A percentile compares a stretch with the other conserved stretches of the same genome.
Conservation (phyloP, 2,329 filamentous ascomycete species). For the Ploettnerulaceae sp. region DNA sequence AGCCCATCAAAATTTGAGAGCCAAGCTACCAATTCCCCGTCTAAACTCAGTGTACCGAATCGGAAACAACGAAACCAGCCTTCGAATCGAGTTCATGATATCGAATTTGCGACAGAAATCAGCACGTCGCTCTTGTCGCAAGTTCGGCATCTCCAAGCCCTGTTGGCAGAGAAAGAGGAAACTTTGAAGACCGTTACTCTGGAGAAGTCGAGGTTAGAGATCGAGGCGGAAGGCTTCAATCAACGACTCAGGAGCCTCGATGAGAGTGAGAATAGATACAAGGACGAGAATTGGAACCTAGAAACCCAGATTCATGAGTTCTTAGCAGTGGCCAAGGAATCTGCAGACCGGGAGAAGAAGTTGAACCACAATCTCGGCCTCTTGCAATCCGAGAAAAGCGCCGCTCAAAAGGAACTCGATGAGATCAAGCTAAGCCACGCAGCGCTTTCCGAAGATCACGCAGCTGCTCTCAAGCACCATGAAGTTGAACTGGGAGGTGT, state of each 20-base stretch:
- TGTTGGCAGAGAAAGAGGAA: slow-evolving; percentile 85
- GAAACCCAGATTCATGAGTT: slow-evolving; percentile 90
- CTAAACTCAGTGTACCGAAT: slow-evolving; percentile 81
- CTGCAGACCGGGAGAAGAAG: slow-evolving; percentile 77
- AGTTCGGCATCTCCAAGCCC: slow-evolving; percentile 80
- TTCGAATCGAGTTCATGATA: slow-evolving; percentile 83
- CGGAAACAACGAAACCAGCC: slow-evolving; percentile 88
- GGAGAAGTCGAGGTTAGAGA: slow-evolving; percentile 75
- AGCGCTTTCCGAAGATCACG: slow-evolving; percentile 77
- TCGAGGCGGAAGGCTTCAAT: slow-evolving; percentile 72
- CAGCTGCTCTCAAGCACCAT: slow-evolving; percentile 70
- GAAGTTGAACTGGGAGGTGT: slow-evolving; percentile 83
- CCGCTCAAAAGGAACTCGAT: slow-evolving; percentile 80
- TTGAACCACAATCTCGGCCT: slow-evolving; percentile 67
- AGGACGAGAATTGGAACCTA: slow-evolving; percentile 97
- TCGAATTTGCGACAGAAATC: slow-evolving; percentile 97
- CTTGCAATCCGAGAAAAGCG: slow-evolving; percentile 68
- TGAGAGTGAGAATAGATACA: slow-evolving; percentile 92
- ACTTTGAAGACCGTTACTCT: slow-evolving; percentile 68
- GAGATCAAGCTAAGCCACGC: slow-evolving; percentile 78
- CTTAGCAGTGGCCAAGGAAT: slow-evolving; percentile 66
- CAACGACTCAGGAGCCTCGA: slow-evolving; percentile 79
- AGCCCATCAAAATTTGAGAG: slow-evolving; percentile 77
- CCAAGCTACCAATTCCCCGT: slow-evolving; percentile 79
- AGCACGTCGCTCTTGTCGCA: slow-evolving; percentile 92